Percentiles rank a stretch among this genome's conserved stretches.
phyloP scores from a whole-genome alignment of 2,329 filamentous ascomycete species.

The Epichloe hybrida region DNA sequence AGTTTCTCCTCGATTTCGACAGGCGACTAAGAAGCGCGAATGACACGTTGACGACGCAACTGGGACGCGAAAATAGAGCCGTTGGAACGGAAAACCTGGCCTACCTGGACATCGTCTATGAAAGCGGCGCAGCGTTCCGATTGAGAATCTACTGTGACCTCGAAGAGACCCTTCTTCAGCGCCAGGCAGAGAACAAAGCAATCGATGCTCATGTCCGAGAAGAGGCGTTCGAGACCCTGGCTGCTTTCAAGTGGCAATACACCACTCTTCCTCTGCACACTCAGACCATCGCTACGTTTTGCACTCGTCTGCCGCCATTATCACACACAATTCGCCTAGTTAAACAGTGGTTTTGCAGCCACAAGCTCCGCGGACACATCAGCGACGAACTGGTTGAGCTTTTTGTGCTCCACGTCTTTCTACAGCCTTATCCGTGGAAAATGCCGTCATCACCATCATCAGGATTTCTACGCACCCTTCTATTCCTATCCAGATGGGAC shows the following conservation, averaged over 20 bases:
- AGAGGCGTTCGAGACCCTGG: conserved; percentile 55
- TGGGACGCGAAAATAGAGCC: conserved; percentile 69
- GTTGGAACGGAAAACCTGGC: conserved; percentile 60
- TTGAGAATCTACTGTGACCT: conserved; percentile 81
- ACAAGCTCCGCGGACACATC: conserved; percentile 67
- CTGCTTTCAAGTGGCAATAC: conserved; percentile 57
- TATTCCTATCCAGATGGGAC: conserved; percentile 77
- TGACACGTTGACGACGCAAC: conserved; percentile 46
- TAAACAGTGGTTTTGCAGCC: conserved; percentile 80
- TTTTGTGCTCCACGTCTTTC: conserved; percentile 62
- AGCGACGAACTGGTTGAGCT: conserved; percentile 75
- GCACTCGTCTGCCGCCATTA: conserved; percentile 65
- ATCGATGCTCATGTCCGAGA: conserved; percentile 53
- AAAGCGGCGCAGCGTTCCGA: conserved; percentile 61
- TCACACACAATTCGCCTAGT: conserved; percentile 72
- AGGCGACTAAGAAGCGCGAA: conserved; percentile 52
- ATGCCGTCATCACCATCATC: conserved; percentile 62
- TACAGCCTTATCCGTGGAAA: conserved; percentile 69
- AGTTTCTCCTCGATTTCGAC: conserved; percentile 68
- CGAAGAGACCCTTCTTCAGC: conserved; percentile 67
- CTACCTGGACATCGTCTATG: conserved; percentile 70
- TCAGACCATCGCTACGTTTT: conserved; percentile 67
- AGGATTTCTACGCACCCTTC: conserved; percentile 69
- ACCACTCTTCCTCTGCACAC: conserved; percentile 63
- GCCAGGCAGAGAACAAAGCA: conserved; percentile 61